Conservation (phyloP, 176 grass and related monocot genomes). For the Areca catechu region DNA sequence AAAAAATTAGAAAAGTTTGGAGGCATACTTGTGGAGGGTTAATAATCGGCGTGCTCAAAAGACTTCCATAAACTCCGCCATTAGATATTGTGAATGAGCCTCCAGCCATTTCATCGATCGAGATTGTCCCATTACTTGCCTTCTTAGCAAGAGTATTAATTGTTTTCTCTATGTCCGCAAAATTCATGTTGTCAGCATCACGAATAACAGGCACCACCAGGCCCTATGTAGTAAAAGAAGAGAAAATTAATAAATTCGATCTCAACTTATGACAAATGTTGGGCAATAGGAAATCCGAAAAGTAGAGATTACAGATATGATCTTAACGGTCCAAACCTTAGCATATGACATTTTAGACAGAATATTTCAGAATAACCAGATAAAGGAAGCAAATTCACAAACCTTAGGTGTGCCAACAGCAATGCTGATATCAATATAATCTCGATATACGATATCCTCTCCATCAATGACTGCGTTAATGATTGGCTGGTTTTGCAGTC, state of each 20-base stretch:
- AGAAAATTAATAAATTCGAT: too few species aligned
- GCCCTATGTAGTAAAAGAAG: background rate
- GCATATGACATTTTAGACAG: too few species aligned
- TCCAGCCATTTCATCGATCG: conserved; percentile 14
- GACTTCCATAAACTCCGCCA: conserved; percentile 12
- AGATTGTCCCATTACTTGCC: conserved; percentile 15
- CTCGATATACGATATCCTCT: conserved; percentile 94
- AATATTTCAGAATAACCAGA: background rate
- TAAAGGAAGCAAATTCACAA: conserved; percentile 2
- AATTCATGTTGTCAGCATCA: conserved; percentile 3
- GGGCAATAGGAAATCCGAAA: too few species aligned
- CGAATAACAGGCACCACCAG: conserved; percentile 6
- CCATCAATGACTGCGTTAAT: conserved; percentile 94
- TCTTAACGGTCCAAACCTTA: too few species aligned
- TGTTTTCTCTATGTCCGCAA: conserved; percentile 5
- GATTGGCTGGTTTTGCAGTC: conserved; percentile 82
- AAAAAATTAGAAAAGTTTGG: conserved; percentile 3
- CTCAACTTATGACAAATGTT: too few species aligned
- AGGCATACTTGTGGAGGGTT: conserved; percentile 12
- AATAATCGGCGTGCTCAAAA: conserved; percentile 9
- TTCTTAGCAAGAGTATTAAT: conserved; percentile 12
- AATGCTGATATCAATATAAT: conserved; percentile 85
- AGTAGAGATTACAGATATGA: too few species aligned
- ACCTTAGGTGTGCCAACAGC: conserved; percentile 96
- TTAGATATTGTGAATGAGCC: conserved; percentile 1